Evolutionary conservation across 164 flowering plant genomes (phyloP).

Genomic region (Dillenia suffruticosa): DNA sequence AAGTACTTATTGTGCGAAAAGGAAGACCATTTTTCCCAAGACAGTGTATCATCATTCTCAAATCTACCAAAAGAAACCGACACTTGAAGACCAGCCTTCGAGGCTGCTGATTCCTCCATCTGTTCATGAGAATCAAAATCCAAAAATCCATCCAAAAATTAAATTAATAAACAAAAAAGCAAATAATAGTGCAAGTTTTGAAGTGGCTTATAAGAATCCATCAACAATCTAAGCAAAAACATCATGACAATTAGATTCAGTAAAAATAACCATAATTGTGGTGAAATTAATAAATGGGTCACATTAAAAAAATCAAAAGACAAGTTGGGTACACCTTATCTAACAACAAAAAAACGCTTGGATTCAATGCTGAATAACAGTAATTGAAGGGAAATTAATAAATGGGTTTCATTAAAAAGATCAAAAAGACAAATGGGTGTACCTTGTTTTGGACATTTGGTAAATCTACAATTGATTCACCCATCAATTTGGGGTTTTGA

Average conservation of each 20-base stretch:
- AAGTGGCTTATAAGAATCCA: conserved; percentile 11
- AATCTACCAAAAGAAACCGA: conserved; percentile 84
- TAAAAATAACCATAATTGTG: conserved; percentile 6
- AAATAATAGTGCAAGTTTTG: conserved; percentile 6
- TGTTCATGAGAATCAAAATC: conserved; percentile 20
- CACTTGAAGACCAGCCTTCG: conserved; percentile 36
- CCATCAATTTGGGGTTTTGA: conserved; percentile 11
- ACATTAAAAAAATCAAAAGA: background rate
- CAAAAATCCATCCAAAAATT: conserved; percentile 3
- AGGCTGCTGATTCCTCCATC: conserved; percentile 36
- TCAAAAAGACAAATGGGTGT: conserved; percentile 8
- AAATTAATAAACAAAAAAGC: conserved; percentile 12
- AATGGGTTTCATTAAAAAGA: background rate
- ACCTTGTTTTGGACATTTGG: conserved; percentile 41
- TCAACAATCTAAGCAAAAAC: conserved; percentile 1
- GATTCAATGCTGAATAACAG: background rate
- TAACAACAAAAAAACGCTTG: no score
- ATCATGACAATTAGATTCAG: background rate
- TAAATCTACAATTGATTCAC: conserved; percentile 24
- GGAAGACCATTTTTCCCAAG: conserved; percentile 96
- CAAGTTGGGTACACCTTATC: background rate
- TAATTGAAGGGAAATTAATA: background rate
- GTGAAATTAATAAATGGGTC: conserved; percentile 4
- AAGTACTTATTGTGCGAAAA: conserved; percentile 82
- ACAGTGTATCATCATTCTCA: conserved; percentile 68